Evolutionary conservation across 371 early-diverging fungal species (phyloP).

Genomic region (Rhizopus arrhizus): DNA sequence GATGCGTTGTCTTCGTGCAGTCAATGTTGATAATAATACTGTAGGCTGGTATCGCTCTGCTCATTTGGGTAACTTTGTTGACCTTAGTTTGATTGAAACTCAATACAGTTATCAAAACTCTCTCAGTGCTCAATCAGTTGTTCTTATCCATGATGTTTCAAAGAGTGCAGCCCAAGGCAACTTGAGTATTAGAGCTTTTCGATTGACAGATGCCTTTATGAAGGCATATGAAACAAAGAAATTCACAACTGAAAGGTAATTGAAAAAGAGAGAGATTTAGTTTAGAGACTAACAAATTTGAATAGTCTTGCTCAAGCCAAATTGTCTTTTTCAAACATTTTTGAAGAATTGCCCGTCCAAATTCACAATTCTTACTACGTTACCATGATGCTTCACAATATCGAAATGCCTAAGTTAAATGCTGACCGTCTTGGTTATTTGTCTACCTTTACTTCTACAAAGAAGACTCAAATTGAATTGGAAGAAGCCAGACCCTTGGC

Average conservation of each 20-base stretch:
- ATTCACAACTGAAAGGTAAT: slow-evolving; percentile 81
- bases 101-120: slow-evolving; percentile 89
- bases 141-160: slow-evolving; percentile 90
- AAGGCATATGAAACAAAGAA: slow-evolving; percentile 79
- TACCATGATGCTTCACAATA: slow-evolving; percentile 79
- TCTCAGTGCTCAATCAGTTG: slow-evolving; percentile 81
- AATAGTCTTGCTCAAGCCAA: slow-evolving; percentile 70
- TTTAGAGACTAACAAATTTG: background rate
- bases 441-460: slow-evolving; percentile 47
- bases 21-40: slow-evolving; percentile 93
- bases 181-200: slow-evolving; percentile 85
- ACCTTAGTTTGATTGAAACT: slow-evolving; percentile 86
- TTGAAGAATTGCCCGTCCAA: slow-evolving; percentile 88
- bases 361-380: slow-evolving; percentile 84
- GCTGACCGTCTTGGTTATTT: slow-evolving; percentile 50
- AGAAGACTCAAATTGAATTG: slow-evolving; percentile 40
- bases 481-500: slow-evolving; percentile 63
- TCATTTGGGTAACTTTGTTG: slow-evolving; percentile 86
- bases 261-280: slow-evolving; percentile 4
- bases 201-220: slow-evolving; percentile 85
- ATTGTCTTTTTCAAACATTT: slow-evolving; percentile 81
- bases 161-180: slow-evolving; percentile 83
- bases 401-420: slow-evolving; percentile 61
- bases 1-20: slow-evolving; percentile 89
- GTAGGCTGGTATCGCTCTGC: slow-evolving; percentile 98